Evolutionary conservation across 1,284 basidiomycete species (phyloP).

Genomic region (Phellinidium pouzarii): DNA sequence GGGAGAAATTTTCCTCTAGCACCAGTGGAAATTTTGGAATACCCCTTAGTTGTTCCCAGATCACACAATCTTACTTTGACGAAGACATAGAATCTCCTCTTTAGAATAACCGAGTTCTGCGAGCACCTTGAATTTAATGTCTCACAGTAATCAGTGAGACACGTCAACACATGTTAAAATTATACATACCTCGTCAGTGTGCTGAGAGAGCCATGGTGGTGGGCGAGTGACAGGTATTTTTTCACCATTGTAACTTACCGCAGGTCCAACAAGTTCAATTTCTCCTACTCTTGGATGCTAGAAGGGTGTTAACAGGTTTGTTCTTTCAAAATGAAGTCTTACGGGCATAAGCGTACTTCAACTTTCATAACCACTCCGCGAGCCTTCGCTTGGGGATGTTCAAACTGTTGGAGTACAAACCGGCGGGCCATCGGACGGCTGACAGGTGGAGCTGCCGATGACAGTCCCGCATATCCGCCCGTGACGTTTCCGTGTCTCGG

Average conservation of each 20-base stretch:
- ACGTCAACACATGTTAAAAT: neutral
- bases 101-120: conserved; percentile 61
- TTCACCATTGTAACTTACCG: conserved; percentile 82
- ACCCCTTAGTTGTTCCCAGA: neutral
- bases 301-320: conserved; percentile 10
- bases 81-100: conserved; percentile 38
- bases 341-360: conserved; percentile 37
- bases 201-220: conserved; percentile 81
- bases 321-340: conserved; percentile 3
- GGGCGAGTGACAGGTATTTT: conserved; percentile 70
- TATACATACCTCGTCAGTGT: conserved; percentile 63
- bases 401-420: no score
- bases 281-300: conserved; percentile 75
- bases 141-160: neutral
- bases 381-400: conserved; percentile 81
- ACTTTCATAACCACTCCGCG: conserved; percentile 56
- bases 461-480: no score
- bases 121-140: conserved; percentile 42
- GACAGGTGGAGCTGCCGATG: no score
- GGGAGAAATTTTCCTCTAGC: neutral
- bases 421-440: no score
- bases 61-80: conserved; percentile 5
- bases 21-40: neutral
- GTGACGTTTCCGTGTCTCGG: no score
- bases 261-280: conserved; percentile 81